Conservation (phyloP, 2,329 filamentous ascomycete species). For the Zymoseptoria crescenta region DNA sequence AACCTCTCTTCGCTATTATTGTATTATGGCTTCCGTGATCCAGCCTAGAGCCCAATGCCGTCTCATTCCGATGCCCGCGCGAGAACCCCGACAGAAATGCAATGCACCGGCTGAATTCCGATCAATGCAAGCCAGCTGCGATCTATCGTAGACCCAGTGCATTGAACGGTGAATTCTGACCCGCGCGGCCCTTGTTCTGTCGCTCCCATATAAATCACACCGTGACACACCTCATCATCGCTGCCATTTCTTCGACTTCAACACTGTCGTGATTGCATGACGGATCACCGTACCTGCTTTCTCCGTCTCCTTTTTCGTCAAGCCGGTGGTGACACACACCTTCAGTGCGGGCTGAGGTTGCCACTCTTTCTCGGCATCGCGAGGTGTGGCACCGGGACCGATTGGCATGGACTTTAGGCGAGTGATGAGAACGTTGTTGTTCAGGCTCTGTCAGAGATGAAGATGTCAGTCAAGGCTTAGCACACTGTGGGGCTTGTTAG, state of each 20-base stretch:
- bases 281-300: slow-evolving; percentile 82
- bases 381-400: slow-evolving; percentile 51
- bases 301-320: slow-evolving; percentile 92
- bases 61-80: no score
- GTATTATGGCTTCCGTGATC: not conserved
- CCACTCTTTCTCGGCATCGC: slow-evolving; percentile 55
- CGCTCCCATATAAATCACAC: not conserved
- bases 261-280: slow-evolving; percentile 88
- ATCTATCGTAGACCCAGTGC: not conserved
- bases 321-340: slow-evolving; percentile 77
- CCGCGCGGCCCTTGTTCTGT: not conserved
- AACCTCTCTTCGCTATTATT: not conserved
- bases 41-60: no score
- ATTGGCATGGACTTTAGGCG: slow-evolving; percentile 69
- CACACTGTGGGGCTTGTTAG: not conserved
- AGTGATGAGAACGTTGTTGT: slow-evolving; percentile 84
- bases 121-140: not conserved
- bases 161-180: not conserved
- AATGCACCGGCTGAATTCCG: not conserved
- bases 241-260: slow-evolving; percentile 45
- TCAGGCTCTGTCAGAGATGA: slow-evolving; percentile 53
- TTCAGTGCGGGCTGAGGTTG: slow-evolving; percentile 75
- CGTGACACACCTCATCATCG: not conserved
- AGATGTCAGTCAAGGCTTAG: not conserved
- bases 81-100: no score